Conservation (phyloP, 2,329 filamentous ascomycete genomes). For the Ophiocordyceps robertsii region DNA sequence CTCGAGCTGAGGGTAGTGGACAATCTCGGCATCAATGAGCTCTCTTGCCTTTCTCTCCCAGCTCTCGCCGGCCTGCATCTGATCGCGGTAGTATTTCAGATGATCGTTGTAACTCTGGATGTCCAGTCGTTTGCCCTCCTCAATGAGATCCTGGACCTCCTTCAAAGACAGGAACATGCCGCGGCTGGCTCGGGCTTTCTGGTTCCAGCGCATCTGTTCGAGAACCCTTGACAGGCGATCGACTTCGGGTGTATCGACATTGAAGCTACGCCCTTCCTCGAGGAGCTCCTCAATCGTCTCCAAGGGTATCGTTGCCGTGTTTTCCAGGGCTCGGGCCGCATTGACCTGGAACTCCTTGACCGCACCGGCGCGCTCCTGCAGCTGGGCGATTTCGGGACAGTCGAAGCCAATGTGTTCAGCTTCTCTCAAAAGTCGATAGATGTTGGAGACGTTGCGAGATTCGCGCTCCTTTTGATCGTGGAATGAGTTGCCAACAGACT, state of each 20-base stretch:
- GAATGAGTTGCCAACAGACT: conserved; percentile 41
- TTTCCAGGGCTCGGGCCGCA: conserved; percentile 56
- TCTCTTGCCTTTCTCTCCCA: conserved; percentile 94
- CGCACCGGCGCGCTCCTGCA: conserved; percentile 73
- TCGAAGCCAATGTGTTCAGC: conserved; percentile 86
- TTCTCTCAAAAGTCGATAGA: conserved; percentile 69
- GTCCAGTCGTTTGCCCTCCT: conserved; percentile 61
- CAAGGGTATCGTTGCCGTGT: conserved; percentile 47
- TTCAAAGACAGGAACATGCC: conserved; percentile 56
- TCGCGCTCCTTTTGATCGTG: conserved; percentile 72
- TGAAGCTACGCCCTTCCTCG: conserved; percentile 80
- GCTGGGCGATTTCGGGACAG: conserved; percentile 74
- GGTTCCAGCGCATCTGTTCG: conserved; percentile 80
- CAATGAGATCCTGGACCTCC: conserved; percentile 68
- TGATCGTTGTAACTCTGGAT: conserved; percentile 73
- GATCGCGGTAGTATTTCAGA: conserved; percentile 60
- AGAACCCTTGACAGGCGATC: conserved; percentile 69
- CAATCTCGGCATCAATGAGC: conserved; percentile 77
- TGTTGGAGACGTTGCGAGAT: conserved; percentile 76
- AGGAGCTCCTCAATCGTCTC: conserved; percentile 78
- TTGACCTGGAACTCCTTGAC: conserved; percentile 76
- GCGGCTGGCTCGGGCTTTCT: conserved; percentile 54
- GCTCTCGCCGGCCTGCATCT: conserved; percentile 61
- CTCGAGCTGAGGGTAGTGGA: conserved; percentile 91
- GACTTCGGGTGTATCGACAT: conserved; percentile 81